A percentile compares a stretch with the other conserved stretches of the same genome.
Conservation (phyloP, 768 basidiomycete genomes). For the Rhizopogon vulgaris region DNA sequence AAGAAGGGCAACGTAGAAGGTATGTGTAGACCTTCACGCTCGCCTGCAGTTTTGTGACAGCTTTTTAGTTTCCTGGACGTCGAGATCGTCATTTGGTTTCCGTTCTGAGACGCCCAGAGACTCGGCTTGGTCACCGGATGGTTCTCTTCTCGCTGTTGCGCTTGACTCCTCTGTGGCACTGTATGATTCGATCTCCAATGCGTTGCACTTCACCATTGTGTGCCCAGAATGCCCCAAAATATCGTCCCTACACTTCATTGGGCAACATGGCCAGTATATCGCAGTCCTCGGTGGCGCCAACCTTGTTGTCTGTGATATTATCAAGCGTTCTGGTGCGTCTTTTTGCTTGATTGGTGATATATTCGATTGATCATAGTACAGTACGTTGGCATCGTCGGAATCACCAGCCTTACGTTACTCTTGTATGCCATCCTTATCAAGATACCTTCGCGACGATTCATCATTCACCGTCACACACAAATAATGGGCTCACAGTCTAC, state of each 20-base stretch:
- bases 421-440: slow-evolving; percentile 51
- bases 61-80: slow-evolving; percentile 58
- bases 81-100: slow-evolving; percentile 65
- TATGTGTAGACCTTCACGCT: slow-evolving; percentile 22
- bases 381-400: slow-evolving; percentile 55
- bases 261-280: slow-evolving; percentile 64
- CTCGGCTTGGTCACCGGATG: slow-evolving; percentile 78
- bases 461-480: slow-evolving; percentile 22
- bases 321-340: slow-evolving; percentile 52
- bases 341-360: neutral
- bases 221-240: slow-evolving; percentile 45
- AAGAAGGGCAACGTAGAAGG: slow-evolving; percentile 49
- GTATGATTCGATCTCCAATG: slow-evolving; percentile 64
- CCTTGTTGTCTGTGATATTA: slow-evolving; percentile 68
- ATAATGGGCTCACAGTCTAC: slow-evolving; percentile 44
- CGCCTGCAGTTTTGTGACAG: neutral
- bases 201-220: slow-evolving; percentile 53
- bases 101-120: slow-evolving; percentile 62
- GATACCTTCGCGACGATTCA: slow-evolving; percentile 59
- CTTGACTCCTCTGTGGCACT: slow-evolving; percentile 63
- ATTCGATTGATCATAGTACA: slow-evolving; percentile 20
- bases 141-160: slow-evolving; percentile 74
- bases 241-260: slow-evolving; percentile 57
- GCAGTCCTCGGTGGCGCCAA: slow-evolving; percentile 43
- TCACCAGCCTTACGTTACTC: slow-evolving; percentile 29